Conservation (phyloP, 108 stramenopile genomes). For the Fistulifera solaris region DNA sequence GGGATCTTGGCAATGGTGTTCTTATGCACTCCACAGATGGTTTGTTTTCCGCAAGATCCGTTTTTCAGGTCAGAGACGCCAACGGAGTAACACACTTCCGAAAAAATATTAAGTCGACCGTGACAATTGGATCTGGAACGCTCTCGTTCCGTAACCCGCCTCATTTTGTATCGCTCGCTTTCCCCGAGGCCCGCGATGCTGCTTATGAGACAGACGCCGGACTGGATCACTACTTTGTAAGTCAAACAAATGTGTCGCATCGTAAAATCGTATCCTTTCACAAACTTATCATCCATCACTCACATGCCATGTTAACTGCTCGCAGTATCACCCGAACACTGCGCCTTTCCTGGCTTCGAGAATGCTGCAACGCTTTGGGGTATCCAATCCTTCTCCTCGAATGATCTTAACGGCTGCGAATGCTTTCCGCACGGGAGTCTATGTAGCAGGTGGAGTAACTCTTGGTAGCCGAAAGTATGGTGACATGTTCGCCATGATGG, state of each 20-base stretch:
- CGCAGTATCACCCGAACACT: conserved; percentile 28
- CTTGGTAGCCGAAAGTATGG: conserved; percentile 51
- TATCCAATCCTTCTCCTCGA: conserved; percentile 57
- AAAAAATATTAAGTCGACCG: conserved; percentile 19
- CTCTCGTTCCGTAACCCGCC: conserved; percentile 28
- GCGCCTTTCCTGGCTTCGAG: conserved; percentile 46
- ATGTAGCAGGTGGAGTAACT: conserved; percentile 4
- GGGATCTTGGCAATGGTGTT: conserved; percentile 3
- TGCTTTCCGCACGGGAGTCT: conserved; percentile 41
- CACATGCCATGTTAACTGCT: too few species aligned
- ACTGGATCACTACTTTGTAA: conserved; percentile 52
- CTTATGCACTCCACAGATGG: conserved; percentile 6
- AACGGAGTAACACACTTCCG: conserved; percentile 10
- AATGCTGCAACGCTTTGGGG: conserved; percentile 35
- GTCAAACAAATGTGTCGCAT: too few species aligned
- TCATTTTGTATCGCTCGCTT: conserved; percentile 18
- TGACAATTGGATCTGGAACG: not conserved
- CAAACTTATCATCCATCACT: too few species aligned
- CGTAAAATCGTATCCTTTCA: too few species aligned
- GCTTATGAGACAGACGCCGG: conserved; percentile 47
- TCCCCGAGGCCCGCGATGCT: conserved; percentile 17
- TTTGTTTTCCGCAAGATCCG: conserved; percentile 5
- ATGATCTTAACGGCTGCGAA: conserved; percentile 38
- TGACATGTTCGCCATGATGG: conserved; percentile 37
- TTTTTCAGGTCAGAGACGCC: conserved; percentile 23